These are phyloP conservation scores for Apophysomyces variabilis DNA, from an alignment of 371 early-diverging fungal species.

Conservation along the genomic window DNA sequence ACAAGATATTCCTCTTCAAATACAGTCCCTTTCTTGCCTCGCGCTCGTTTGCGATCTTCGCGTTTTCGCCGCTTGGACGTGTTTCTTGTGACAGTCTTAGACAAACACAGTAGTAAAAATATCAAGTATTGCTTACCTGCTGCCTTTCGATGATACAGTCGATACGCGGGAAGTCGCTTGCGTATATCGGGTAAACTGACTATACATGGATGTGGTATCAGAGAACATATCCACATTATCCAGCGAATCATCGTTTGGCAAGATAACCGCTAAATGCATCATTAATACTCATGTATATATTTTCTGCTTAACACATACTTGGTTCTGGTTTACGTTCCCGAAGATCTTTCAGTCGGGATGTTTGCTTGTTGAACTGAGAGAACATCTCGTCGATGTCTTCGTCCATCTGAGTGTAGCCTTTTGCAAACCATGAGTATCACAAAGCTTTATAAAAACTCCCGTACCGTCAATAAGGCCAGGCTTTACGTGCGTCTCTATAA, in stretches of 20 bases:
- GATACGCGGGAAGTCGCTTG: slow-evolving; percentile 62
- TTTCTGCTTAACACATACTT: slow-evolving; percentile 15
- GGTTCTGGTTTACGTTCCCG: slow-evolving; percentile 49
- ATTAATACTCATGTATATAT: not conserved
- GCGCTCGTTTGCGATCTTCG: slow-evolving; percentile 75
- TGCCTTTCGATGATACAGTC: slow-evolving; percentile 50
- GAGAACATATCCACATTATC: slow-evolving; percentile 94
- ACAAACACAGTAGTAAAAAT: no score
- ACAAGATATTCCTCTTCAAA: slow-evolving; percentile 92
- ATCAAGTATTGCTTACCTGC: slow-evolving; percentile 36
- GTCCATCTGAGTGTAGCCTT: slow-evolving; percentile 55
- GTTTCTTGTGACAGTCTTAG: slow-evolving; percentile 41
- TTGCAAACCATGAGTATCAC: not conserved
- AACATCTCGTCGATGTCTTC: slow-evolving; percentile 80
- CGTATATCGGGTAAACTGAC: slow-evolving; percentile 81
- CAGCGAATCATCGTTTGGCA: slow-evolving; percentile 62
- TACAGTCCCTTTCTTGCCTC: slow-evolving; percentile 87
- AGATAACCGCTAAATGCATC: slow-evolving; percentile 16
- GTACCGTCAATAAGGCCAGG: slow-evolving; percentile 75
- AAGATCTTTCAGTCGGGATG: slow-evolving; percentile 59
- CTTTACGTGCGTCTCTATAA: slow-evolving; percentile 76
- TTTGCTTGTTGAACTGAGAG: slow-evolving; percentile 72
- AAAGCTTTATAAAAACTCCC: not conserved
- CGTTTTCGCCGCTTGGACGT: slow-evolving; percentile 75
- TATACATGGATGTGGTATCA: slow-evolving; percentile 91